Conservation (phyloP, 1,139 yeast species). For the Saccharomyces hybrid region DNA sequence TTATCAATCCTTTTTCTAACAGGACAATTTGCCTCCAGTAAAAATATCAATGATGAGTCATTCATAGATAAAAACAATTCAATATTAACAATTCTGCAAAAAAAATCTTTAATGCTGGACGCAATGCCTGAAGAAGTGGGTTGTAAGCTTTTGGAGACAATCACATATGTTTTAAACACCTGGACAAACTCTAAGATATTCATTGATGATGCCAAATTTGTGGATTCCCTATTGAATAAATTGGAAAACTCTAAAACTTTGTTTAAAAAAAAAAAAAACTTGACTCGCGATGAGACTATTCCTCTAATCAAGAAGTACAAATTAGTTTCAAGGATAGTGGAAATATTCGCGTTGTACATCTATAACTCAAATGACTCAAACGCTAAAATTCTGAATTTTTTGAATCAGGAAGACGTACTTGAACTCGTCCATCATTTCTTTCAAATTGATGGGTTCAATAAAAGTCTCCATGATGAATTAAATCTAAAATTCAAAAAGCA, state of each 20-base stretch:
- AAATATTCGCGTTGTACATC: constrained; percentile 64
- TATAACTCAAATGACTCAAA: constrained; percentile 48
- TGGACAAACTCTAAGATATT: constrained; percentile 57
- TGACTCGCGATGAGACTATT: constrained; percentile 29
- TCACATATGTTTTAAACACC: constrained; percentile 57
- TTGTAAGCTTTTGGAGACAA: constrained; percentile 52
- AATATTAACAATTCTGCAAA: constrained; percentile 52
- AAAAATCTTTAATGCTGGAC: constrained; percentile 46
- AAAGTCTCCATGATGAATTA: constrained; percentile 41
- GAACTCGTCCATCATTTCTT: constrained; percentile 34
- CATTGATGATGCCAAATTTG: constrained; percentile 44
- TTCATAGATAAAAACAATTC: constrained; percentile 24
- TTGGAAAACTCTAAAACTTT: constrained; percentile 23
- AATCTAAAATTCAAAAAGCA: constrained; percentile 40
- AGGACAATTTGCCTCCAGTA: constrained; percentile 46
- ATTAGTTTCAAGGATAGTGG: constrained; percentile 60
- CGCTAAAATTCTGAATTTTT: constrained; percentile 40
- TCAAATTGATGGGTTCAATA: constrained; percentile 37
- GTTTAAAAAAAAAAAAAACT: constrained; percentile 12
- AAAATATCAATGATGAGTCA: constrained; percentile 3
- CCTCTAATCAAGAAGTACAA: constrained; percentile 47
- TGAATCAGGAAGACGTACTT: constrained; percentile 37
- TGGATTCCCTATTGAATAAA: constrained; percentile 43
- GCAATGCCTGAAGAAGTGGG: constrained; percentile 51
- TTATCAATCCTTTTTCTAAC: constrained; percentile 68